A percentile compares a stretch with the other conserved stretches of the same genome.
These are phyloP conservation scores for Pythium dissotocum DNA, from an alignment of 352 stramenopile genomes.

Conservation along the genomic window DNA sequence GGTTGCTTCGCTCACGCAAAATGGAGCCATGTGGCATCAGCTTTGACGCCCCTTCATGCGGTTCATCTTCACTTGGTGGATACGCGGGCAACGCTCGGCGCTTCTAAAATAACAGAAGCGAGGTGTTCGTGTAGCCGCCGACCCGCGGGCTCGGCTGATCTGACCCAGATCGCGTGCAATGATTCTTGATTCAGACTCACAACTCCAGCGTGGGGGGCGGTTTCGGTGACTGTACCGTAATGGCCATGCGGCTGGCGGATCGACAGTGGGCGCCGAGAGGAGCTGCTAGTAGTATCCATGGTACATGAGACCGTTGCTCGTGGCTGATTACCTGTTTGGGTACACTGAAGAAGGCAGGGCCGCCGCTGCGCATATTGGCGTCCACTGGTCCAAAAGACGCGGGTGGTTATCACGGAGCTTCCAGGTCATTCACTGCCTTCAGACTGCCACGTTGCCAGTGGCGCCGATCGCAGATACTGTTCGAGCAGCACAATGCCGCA, in stretches of 20 bases:
- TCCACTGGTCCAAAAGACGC: no score
- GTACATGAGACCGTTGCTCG: no score
- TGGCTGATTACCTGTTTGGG: no score
- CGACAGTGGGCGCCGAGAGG: no score
- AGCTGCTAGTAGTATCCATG: no score
- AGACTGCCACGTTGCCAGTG: no score
- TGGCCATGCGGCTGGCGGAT: neutral
- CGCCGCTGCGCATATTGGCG: no score
- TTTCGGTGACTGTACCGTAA: neutral
- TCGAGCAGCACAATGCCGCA: neutral
- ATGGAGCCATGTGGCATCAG: slow-evolving; percentile 28
- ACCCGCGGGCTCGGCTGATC: neutral
- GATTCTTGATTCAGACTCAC: neutral
- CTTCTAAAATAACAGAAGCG: neutral
- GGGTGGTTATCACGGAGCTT: no score
- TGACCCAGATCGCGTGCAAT: neutral
- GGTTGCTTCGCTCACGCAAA: slow-evolving; percentile 5
- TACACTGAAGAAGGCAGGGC: no score
- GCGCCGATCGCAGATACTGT: no score
- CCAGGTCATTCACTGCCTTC: no score
- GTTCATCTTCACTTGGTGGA: neutral
- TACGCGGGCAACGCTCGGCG: neutral
- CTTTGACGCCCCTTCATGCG: slow-evolving; percentile 12
- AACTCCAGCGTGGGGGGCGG: neutral
- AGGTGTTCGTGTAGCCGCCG: neutral